Evolutionary conservation across 192 early-diverging fungal species (phyloP).

Genomic region (Linnemannia hyalina): DNA sequence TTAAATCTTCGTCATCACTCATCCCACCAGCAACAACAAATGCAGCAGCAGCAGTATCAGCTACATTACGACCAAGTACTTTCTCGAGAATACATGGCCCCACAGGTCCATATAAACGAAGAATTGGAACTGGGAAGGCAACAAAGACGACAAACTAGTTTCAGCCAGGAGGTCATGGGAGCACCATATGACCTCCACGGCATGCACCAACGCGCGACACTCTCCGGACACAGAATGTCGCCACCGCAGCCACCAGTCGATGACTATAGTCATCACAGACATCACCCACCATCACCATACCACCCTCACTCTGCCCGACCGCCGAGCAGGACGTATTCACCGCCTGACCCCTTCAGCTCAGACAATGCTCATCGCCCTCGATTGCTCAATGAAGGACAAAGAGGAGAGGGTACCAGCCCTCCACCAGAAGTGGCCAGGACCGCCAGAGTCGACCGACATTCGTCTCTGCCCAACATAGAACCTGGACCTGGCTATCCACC

Average conservation of each 20-base stretch:
- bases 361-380: background rate
- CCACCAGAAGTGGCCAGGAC: background rate
- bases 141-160: background rate
- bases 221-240: background rate
- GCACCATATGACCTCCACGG: background rate
- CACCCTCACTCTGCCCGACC: background rate
- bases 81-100: background rate
- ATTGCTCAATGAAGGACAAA: background rate
- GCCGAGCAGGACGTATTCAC: background rate
- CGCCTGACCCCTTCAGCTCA: background rate
- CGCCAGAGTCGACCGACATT: background rate
- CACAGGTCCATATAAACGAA: background rate
- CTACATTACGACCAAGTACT: background rate
- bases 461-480: background rate
- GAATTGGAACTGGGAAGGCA: slow-evolving; percentile 29
- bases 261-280: background rate
- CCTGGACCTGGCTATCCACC: background rate
- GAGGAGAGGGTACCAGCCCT: background rate
- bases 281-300: slow-evolving; percentile 9
- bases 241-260: background rate
- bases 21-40: background rate
- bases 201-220: background rate
- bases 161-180: background rate
- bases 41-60: background rate
- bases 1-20: background rate